Percentiles rank a stretch among this genome's conserved stretches.
Conservation (phyloP, 177 flowering plant species). For the Vitis hybrid region DNA sequence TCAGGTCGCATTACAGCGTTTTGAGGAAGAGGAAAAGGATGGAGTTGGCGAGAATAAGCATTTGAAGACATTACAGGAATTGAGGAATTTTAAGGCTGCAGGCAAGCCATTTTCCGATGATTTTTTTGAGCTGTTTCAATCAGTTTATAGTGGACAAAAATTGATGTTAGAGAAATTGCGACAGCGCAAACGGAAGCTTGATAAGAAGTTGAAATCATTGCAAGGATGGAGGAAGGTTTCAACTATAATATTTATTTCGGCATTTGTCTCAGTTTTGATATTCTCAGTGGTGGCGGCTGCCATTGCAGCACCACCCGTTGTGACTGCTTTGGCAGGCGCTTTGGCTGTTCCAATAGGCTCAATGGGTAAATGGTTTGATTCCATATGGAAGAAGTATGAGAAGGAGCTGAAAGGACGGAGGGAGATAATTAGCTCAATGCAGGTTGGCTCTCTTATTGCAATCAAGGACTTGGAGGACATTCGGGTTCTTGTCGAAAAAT, state of each 20-base stretch:
- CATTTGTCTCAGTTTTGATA: slow-evolving; percentile 47
- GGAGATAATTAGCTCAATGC: slow-evolving; percentile 41
- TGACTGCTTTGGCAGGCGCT: slow-evolving; percentile 53
- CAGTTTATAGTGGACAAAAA: slow-evolving; percentile 57
- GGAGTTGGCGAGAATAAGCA: slow-evolving; percentile 34
- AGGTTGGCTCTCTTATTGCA: slow-evolving; percentile 35
- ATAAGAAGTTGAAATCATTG: slow-evolving; percentile 56
- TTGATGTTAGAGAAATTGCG: slow-evolving; percentile 61
- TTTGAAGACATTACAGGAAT: slow-evolving; percentile 57
- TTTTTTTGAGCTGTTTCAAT: slow-evolving; percentile 50
- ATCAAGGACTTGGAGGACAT: slow-evolving; percentile 54
- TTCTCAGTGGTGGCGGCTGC: slow-evolving; percentile 67
- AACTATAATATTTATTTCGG: slow-evolving; percentile 43
- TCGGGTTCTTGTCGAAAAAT: slow-evolving; percentile 31
- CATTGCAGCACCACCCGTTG: slow-evolving; percentile 54
- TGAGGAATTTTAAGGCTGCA: slow-evolving; percentile 59
- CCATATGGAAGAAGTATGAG: slow-evolving; percentile 50
- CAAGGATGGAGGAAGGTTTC: slow-evolving; percentile 70
- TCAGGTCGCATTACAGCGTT: slow-evolving; percentile 59
- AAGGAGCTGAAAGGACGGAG: slow-evolving; percentile 34
- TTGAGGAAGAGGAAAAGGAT: slow-evolving; percentile 44
- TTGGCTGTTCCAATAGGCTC: slow-evolving; percentile 56
- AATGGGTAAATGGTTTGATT: slow-evolving; percentile 58
- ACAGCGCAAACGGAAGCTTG: slow-evolving; percentile 57
- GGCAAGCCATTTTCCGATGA: slow-evolving; percentile 75